Conservation (phyloP, 1,284 basidiomycete species). For the Apiotrichum domesticum region DNA sequence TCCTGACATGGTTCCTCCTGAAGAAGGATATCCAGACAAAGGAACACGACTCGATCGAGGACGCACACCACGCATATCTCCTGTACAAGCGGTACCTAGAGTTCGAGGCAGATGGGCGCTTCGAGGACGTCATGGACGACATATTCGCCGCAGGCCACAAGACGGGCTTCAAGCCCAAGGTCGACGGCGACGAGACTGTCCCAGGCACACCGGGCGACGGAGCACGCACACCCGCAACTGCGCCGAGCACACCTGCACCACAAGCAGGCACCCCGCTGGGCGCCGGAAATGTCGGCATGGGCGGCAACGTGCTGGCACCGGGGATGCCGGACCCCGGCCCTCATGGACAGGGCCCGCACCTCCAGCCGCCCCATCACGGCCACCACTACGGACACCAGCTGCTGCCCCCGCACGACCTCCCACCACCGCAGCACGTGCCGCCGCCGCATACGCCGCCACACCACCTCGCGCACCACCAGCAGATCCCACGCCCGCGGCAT, state of each 20-base stretch:
- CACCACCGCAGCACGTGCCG: not conserved
- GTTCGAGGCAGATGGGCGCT: conserved; percentile 68
- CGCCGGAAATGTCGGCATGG: not conserved
- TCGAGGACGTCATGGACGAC: conserved; percentile 81
- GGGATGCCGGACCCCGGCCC: not conserved
- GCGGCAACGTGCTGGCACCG: not conserved
- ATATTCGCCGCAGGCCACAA: conserved; percentile 53
- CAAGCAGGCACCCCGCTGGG: not conserved
- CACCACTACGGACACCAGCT: not conserved
- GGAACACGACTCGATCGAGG: conserved; percentile 94
- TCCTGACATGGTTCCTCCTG: conserved; percentile 88
- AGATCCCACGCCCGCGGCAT: not conserved
- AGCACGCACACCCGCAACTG: not conserved
- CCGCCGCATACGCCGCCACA: not conserved
- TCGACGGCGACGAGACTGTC: conserved; percentile 4
- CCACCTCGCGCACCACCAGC: not conserved
- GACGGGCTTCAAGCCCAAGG: conserved; percentile 18
- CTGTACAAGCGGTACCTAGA: conserved; percentile 78
- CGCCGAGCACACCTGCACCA: not conserved
- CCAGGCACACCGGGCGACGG: not conserved
- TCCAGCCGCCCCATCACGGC: not conserved
- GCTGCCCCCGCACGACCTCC: no score
- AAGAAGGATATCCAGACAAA: conserved; percentile 87
- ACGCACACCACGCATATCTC: conserved; percentile 79
- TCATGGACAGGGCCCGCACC: not conserved